Evolutionary conservation across 73 alveolate genomes (phyloP), one percentile per base, ranked within the genome.

Genomic region (Paramecium sonneborni): DNA sequence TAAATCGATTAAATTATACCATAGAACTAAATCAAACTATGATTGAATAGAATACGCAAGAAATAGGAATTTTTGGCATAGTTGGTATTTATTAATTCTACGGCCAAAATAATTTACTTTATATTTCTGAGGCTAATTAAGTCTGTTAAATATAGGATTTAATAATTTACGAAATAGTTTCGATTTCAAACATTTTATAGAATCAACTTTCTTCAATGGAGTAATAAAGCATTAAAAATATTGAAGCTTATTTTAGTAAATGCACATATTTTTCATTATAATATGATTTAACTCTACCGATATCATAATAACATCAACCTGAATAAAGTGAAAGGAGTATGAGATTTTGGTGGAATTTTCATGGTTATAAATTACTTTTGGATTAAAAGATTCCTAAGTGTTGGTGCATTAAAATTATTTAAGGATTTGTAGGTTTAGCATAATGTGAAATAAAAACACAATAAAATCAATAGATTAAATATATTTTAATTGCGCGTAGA

Each of bases 401-500:
- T 18, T 92, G 96, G 96, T 62, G 72, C 11, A 56, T 88, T 3
- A 86, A 87, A 6, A 30, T 92, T 20, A 85, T 92, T n/a, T 55
- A 92, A 87, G 96, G 96, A 15, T 87, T 41, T 85, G 95, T 92
- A 2, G 92, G 93, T 68, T 85, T 85, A 37, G 72, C 85, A n/a
- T 20, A 10, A 1, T 32, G 41, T 76, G 41, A 32, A 38, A 21
- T 76, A 20, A 43, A 39, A 30, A 18, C 43, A 0, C 5, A 28
- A 48, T 85, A 85, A n/a, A 14, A 86, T 0, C 37, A 30, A 20
- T 74, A 93, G 12, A n/a, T 93, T 24, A 93, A 92, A 57, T 85
- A 93, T 57, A 57, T 92, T 23, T 85, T 97, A 57, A 94, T 97
- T 34, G 93, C 98, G 1, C 92, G 99, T 30, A 74, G 99, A 85